These are phyloP conservation scores for Skeletonema costatum DNA, from an alignment of 108 stramenopile genomes.

Conservation along the genomic window DNA sequence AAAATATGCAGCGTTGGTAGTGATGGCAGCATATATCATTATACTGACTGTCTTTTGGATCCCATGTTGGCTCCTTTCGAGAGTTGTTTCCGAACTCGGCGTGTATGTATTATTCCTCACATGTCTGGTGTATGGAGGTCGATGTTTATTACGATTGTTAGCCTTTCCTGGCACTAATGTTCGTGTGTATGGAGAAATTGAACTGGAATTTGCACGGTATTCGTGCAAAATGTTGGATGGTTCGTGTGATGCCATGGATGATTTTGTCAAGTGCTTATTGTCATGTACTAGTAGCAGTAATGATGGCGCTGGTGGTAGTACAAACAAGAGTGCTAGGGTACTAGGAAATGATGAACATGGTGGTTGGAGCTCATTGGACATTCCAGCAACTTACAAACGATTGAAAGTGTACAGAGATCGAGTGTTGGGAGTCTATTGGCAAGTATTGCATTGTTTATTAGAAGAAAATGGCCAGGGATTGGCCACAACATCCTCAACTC, in stretches of 20 bases:
- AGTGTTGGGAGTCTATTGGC: slow-evolving; percentile 69
- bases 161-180: slow-evolving; percentile 84
- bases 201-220: slow-evolving; percentile 82
- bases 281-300: background rate
- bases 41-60: slow-evolving; percentile 49
- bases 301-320: background rate
- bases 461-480: slow-evolving; percentile 44
- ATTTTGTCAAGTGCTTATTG: slow-evolving; percentile 40
- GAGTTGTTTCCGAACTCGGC: slow-evolving; percentile 68
- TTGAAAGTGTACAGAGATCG: slow-evolving; percentile 65
- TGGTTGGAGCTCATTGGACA: slow-evolving; percentile 25
- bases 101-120: slow-evolving; percentile 48
- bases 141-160: slow-evolving; percentile 71
- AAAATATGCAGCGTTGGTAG: slow-evolving; percentile 40
- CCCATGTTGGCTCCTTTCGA: slow-evolving; percentile 59
- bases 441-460: slow-evolving; percentile 63
- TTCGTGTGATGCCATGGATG: slow-evolving; percentile 49
- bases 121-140: slow-evolving; percentile 49
- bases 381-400: slow-evolving; percentile 63
- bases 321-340: background rate
- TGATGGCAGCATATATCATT: slow-evolving; percentile 38
- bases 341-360: background rate
- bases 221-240: slow-evolving; percentile 70
- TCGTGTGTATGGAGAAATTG: slow-evolving; percentile 72
- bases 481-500: background rate